These are phyloP conservation scores for Musa schizocarpa DNA, from an alignment of 176 grass and related monocot species.

Conservation along the genomic window DNA sequence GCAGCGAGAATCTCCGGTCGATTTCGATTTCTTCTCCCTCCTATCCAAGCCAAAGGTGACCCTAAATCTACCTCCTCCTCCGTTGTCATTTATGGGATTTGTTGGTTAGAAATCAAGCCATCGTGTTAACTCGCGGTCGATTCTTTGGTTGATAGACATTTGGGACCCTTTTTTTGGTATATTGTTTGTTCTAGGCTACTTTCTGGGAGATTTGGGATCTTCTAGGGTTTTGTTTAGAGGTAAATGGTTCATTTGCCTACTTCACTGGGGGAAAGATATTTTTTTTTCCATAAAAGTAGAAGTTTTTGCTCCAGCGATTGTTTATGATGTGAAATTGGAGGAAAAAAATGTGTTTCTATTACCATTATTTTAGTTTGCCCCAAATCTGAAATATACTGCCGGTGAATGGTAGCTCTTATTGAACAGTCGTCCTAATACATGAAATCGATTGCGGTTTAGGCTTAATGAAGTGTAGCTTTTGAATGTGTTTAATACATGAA, in stretches of 20 bases:
- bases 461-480: too few relatives aligned
- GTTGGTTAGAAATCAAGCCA: background rate
- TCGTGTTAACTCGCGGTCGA: background rate
- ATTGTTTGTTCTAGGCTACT: background rate
- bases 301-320: background rate
- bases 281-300: background rate
- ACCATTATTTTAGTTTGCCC: too few relatives aligned
- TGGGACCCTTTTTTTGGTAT: background rate
- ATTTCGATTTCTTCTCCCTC: slow-evolving; percentile 14
- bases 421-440: too few relatives aligned
- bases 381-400: too few relatives aligned
- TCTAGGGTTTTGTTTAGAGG: background rate
- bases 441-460: too few relatives aligned
- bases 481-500: too few relatives aligned
- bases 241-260: too few relatives aligned
- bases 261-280: background rate
- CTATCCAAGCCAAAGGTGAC: slow-evolving; percentile 2
- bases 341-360: too few relatives aligned
- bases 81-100: background rate
- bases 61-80: background rate
- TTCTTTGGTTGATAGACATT: background rate
- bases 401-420: too few relatives aligned
- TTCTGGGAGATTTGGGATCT: background rate
- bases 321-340: background rate
- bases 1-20: slow-evolving; percentile 5